Percentiles rank a stretch among this genome's conserved stretches.
Evolutionary conservation across 2,329 filamentous ascomycete genomes (phyloP).

Genomic region (Bipolaris bicolor): DNA sequence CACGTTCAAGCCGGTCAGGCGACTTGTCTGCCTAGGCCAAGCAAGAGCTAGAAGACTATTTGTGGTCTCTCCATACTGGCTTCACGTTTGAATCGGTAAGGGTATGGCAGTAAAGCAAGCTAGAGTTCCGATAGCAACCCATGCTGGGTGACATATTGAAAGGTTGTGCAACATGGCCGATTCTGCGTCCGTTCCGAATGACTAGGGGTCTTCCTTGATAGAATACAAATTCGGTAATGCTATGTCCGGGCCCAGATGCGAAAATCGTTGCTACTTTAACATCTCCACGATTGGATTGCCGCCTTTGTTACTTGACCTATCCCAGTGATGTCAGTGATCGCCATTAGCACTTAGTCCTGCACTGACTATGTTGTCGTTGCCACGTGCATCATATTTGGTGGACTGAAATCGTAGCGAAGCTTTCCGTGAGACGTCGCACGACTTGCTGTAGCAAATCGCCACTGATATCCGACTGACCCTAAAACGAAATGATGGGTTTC

Average conservation of each 20-base stretch:
- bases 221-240: background rate
- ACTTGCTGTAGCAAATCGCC: background rate
- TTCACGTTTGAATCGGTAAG: background rate
- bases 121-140: constrained; percentile 1
- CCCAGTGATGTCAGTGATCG: constrained; percentile 7
- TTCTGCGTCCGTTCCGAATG: background rate
- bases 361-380: constrained; percentile 7
- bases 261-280: background rate
- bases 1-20: background rate
- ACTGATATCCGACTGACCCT: background rate
- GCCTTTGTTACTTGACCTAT: background rate
- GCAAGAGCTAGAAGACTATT: background rate
- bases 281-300: background rate
- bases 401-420: background rate
- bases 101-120: background rate
- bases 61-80: background rate
- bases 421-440: constrained; percentile 13
- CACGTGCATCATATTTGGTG: constrained; percentile 20
- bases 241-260: background rate
- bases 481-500: background rate
- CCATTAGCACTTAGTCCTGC: background rate
- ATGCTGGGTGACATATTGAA: background rate
- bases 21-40: background rate
- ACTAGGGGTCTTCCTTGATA: background rate
- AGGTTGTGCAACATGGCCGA: constrained; percentile 11